phyloP scores from a whole-genome alignment of 2,329 filamentous ascomycete genomes.

The Neofusicoccum umdonicola region DNA sequence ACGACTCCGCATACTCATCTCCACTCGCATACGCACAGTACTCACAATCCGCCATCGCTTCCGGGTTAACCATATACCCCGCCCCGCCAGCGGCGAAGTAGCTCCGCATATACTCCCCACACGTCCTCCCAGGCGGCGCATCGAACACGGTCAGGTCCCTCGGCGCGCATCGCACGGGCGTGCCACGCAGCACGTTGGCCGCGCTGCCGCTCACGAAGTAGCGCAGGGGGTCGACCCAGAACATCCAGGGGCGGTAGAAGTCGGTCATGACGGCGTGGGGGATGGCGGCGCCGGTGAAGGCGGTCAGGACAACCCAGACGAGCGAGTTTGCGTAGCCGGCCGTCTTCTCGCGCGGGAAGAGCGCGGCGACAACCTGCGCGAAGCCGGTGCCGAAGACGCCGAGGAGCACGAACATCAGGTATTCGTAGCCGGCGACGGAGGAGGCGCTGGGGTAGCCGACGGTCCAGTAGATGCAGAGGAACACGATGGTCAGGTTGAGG shows the following conservation, averaged over 20 bases:
- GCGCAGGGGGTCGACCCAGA: slow-evolving; percentile 63
- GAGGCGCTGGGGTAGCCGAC: not conserved
- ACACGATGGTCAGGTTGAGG: slow-evolving; percentile 64
- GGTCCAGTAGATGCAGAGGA: slow-evolving; percentile 51
- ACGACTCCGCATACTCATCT: slow-evolving; percentile 49
- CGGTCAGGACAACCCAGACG: slow-evolving; percentile 67
- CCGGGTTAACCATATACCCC: slow-evolving; percentile 56
- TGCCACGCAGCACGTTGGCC: slow-evolving; percentile 53
- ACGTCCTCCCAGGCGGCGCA: slow-evolving; percentile 58
- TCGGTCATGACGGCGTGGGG: slow-evolving; percentile 60
- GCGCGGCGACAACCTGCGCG: slow-evolving; percentile 65
- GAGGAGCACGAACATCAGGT: slow-evolving; percentile 62
- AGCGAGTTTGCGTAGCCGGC: slow-evolving; percentile 65
- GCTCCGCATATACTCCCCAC: slow-evolving; percentile 55
- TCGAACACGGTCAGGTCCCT: slow-evolving; percentile 61
- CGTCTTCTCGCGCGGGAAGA: slow-evolving; percentile 65
- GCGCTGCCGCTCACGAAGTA: slow-evolving; percentile 65
- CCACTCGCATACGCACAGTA: slow-evolving; percentile 63
- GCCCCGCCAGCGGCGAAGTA: slow-evolving; percentile 55
- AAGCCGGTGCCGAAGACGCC: slow-evolving; percentile 65
- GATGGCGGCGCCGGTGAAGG: slow-evolving; percentile 73
- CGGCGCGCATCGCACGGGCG: slow-evolving; percentile 54
- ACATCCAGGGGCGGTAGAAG: slow-evolving; percentile 60
- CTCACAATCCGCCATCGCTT: slow-evolving; percentile 54
- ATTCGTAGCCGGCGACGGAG: slow-evolving; percentile 46